Evolutionary conservation across 2,329 filamentous ascomycete genomes (phyloP).

Genomic region (Chrysoporthe cubensis): DNA sequence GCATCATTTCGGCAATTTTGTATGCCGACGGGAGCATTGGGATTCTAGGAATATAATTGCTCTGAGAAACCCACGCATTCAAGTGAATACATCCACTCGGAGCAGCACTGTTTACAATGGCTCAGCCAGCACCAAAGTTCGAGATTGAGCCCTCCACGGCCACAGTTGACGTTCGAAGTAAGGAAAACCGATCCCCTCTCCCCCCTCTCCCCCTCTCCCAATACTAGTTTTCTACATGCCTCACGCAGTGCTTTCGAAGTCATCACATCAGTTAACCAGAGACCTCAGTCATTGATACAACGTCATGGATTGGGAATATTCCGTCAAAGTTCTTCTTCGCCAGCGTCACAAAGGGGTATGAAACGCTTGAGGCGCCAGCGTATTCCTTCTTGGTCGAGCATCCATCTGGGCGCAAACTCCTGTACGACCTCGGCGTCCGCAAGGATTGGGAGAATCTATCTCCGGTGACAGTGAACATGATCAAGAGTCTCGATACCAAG

Average conservation of each 20-base stretch:
- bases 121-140: constrained; percentile 19
- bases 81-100: neutral
- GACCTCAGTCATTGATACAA: constrained; percentile 21
- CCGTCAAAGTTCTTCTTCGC: constrained; percentile 14
- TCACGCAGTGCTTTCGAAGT: neutral
- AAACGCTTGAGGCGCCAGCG: constrained; percentile 43
- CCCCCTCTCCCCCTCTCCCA: neutral
- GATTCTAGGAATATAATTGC: too few relatives aligned
- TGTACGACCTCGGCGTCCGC: constrained; percentile 43
- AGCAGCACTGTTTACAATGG: constrained; percentile 3
- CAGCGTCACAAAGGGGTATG: constrained; percentile 40
- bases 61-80: neutral
- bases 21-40: too few relatives aligned
- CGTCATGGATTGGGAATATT: constrained; percentile 17
- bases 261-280: neutral
- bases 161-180: constrained; percentile 22
- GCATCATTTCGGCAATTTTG: neutral
- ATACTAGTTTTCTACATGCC: neutral
- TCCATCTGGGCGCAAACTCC: constrained; percentile 34
- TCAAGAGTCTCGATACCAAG: constrained; percentile 30
- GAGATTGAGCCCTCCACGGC: constrained; percentile 16
- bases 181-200: neutral
- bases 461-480: neutral
- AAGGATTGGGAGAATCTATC: constrained; percentile 50
- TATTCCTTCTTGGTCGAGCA: constrained; percentile 55